Conservation (phyloP, 2,329 filamentous ascomycete species). For the Phialophora chinensis region DNA sequence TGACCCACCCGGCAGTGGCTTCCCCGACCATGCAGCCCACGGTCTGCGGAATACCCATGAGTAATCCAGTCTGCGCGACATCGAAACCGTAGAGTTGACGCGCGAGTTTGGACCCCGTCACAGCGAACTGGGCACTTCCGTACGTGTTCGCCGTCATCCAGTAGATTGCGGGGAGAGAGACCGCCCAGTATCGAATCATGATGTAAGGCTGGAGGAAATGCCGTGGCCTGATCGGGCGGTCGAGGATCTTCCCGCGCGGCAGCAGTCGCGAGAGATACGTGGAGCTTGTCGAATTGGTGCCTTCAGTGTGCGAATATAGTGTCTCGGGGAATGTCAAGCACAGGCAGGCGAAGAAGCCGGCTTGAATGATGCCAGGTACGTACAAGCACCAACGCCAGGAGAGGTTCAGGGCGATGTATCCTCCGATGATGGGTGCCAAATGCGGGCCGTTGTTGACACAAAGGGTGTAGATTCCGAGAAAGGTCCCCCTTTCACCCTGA, state of each 20-base stretch:
- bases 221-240: not conserved
- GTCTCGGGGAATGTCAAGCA: slow-evolving; percentile 11
- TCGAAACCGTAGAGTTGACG: slow-evolving; percentile 9
- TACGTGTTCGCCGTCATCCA: slow-evolving; percentile 10
- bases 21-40: slow-evolving; percentile 14
- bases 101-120: slow-evolving; percentile 4
- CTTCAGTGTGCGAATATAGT: slow-evolving; percentile 8
- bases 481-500: slow-evolving; percentile 8
- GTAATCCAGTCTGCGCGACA: slow-evolving; percentile 11
- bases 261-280: not conserved
- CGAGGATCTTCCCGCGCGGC: slow-evolving; percentile 13
- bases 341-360: not conserved
- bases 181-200: slow-evolving; percentile 12
- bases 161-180: slow-evolving; percentile 15
- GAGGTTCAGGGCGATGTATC: slow-evolving; percentile 8
- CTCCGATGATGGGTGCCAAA: slow-evolving; percentile 12
- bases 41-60: slow-evolving; percentile 10
- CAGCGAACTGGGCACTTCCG: slow-evolving; percentile 9
- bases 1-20: slow-evolving; percentile 8
- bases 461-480: slow-evolving; percentile 16
- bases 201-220: slow-evolving; percentile 11
- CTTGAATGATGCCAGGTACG: slow-evolving; percentile 7
- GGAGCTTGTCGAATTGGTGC: not conserved
- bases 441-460: slow-evolving; percentile 13
- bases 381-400: slow-evolving; percentile 17